These are phyloP conservation scores for Nepenthes alata DNA, from an alignment of 179 eudicot species.

Conservation along the genomic window DNA sequence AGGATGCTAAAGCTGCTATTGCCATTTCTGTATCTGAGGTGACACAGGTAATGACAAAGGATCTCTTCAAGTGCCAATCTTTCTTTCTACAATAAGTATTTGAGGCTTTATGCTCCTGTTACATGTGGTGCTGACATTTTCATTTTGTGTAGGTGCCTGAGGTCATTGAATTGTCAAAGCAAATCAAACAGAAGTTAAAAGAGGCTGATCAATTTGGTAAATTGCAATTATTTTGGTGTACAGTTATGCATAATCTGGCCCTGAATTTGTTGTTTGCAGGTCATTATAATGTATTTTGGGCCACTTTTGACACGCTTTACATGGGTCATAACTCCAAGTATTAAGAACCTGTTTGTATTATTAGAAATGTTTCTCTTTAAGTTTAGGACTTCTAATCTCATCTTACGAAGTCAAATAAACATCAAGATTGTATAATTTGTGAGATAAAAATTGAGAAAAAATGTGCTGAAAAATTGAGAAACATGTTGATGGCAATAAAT, in stretches of 20 bases:
- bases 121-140: neutral
- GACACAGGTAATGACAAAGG: conserved; percentile 44
- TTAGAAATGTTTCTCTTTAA: no score
- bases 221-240: conserved; percentile 3
- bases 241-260: neutral
- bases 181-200: conserved; percentile 72
- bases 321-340: neutral
- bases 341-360: no score
- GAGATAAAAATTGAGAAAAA: no score
- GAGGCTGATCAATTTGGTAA: conserved; percentile 70
- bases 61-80: neutral
- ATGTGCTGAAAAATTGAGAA: no score
- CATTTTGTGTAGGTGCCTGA: conserved; percentile 49
- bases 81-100: neutral
- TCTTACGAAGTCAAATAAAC: no score
- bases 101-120: conserved; percentile 3
- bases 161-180: conserved; percentile 60
- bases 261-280: neutral
- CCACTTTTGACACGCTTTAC: neutral
- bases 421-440: no score
- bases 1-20: conserved; percentile 97
- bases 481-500: no score
- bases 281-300: neutral
- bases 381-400: no score
- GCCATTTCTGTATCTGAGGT: conserved; percentile 93